Evolutionary conservation across 192 early-diverging fungal species (phyloP), one percentile per base, ranked within the genome.

Genomic region (Coemansia sp.): DNA sequence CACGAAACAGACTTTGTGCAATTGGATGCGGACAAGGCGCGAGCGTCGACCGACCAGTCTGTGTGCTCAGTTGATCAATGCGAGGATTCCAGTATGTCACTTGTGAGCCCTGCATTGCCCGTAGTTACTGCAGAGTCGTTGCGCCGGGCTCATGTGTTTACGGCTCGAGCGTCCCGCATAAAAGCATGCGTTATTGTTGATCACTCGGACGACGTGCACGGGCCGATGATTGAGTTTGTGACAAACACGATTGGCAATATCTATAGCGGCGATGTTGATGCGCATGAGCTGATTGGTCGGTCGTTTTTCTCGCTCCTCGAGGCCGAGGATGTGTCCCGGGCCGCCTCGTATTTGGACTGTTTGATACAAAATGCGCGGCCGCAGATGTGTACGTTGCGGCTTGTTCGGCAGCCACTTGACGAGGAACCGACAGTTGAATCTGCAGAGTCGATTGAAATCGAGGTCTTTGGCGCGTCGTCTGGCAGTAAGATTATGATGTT

Each of bases 121-220:
- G 41, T 57, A 19, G 52, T 78, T 5, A 78, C 76, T 49, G 69
- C 59, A 32, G 76, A 72, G 7, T 62, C 70, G 5, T 19, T 78
- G 59, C 35, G 50, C 23, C 65, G 64, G 54, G 70, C 76, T 1
- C 70, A 78, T 39, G 62, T 78, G 8, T 71, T 66, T 59, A 78
- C 76, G 2, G 76, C 76, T 1, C 65, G 76, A 0, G 65, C 76
- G 23, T 65, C 66, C 2, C 66, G 66, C 22, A 66, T 66, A 35
- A 78, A 78, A 50, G 76, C 76, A 6, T 77, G 75, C 32, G 61
- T 77, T 45, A 71, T 77, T 25, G 27, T 77, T 5, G 56, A 45
- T 25, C 39, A 27, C 11, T 25, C 47, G 5, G 39, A 27, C 15
- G 39, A 27, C 8, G 35, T 51, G 22, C 63, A 69, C 22, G 70